A percentile compares a stretch with the other conserved stretches of the same genome.
phyloP scores from a whole-genome alignment of 257 asterid species.

The Solanum chiquidenum region DNA sequence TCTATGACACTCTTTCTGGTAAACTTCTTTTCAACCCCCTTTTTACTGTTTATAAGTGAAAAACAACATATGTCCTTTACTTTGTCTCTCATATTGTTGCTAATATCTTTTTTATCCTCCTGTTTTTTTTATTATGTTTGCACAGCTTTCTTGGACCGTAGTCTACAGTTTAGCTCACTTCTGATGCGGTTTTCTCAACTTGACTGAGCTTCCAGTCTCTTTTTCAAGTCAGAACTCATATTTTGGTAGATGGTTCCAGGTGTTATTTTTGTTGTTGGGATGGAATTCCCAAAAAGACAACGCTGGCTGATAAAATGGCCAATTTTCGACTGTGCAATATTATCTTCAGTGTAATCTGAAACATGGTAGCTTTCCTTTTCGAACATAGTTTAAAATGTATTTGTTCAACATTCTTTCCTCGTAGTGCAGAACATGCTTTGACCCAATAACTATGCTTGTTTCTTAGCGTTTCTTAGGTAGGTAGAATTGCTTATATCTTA shows the following conservation, averaged over 20 bases:
- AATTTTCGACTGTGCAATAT: background rate
- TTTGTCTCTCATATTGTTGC: background rate
- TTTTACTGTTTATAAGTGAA: background rate
- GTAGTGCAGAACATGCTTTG: background rate
- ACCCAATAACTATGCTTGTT: background rate
- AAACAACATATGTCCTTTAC: background rate
- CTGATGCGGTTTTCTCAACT: slow-evolving; percentile 22
- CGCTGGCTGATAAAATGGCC: background rate
- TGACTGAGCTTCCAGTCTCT: background rate
- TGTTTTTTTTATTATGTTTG: background rate
- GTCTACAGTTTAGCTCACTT: slow-evolving; percentile 96
- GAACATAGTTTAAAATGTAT: background rate
- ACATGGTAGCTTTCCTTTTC: background rate
- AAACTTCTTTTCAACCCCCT: background rate
- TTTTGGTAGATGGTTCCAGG: background rate
- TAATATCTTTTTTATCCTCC: background rate
- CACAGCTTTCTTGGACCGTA: slow-evolving; percentile 83
- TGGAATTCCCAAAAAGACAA: background rate
- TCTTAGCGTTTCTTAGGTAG: background rate
- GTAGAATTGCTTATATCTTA: background rate
- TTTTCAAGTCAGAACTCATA: background rate
- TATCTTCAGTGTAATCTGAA: background rate
- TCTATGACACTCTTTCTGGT: slow-evolving; percentile 88
- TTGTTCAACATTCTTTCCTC: background rate
- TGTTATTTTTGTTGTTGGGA: background rate